phyloP scores from a whole-genome alignment of 768 basidiomycete species.

The Kwoniella bestiolae region DNA sequence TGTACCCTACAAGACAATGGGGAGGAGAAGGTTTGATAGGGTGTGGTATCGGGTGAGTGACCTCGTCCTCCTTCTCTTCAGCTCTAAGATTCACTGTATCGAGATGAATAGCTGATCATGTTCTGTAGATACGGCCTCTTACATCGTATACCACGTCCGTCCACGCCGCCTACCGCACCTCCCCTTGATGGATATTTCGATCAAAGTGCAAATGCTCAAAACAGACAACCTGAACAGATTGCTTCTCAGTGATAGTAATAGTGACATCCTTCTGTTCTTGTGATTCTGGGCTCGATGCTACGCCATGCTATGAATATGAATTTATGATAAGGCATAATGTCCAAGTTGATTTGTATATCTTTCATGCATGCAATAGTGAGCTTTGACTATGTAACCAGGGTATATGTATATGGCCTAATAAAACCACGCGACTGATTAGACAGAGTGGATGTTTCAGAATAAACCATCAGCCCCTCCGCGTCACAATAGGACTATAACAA shows the following conservation, averaged over 20 bases:
- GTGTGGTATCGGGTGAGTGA: constrained; percentile 86
- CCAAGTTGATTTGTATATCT: neutral
- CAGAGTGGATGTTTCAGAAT: constrained; percentile 6
- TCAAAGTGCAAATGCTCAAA: neutral
- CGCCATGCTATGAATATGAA: neutral
- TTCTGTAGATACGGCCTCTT: constrained; percentile 77
- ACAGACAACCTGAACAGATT: neutral
- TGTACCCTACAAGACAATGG: constrained; percentile 96
- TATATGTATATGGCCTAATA: neutral
- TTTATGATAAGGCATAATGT: neutral
- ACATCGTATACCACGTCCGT: constrained; percentile 85
- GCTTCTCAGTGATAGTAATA: constrained; percentile 4
- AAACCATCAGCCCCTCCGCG: constrained; percentile 5
- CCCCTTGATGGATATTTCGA: constrained; percentile 10
- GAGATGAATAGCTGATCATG: no score
- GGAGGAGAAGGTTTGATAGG: constrained; percentile 94
- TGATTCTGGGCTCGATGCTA: neutral
- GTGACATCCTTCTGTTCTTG: neutral
- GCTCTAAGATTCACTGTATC: neutral
- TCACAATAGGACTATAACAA: neutral
- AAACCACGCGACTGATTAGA: constrained; percentile 2
- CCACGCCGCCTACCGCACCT: constrained; percentile 25
- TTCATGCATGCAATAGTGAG: neutral
- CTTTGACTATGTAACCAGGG: neutral
- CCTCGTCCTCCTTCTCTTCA: neutral